Percentiles rank a stretch among this genome's conserved stretches.
Evolutionary conservation across 257 asterid species (phyloP).

Genomic region (Solanum stenotomum): DNA sequence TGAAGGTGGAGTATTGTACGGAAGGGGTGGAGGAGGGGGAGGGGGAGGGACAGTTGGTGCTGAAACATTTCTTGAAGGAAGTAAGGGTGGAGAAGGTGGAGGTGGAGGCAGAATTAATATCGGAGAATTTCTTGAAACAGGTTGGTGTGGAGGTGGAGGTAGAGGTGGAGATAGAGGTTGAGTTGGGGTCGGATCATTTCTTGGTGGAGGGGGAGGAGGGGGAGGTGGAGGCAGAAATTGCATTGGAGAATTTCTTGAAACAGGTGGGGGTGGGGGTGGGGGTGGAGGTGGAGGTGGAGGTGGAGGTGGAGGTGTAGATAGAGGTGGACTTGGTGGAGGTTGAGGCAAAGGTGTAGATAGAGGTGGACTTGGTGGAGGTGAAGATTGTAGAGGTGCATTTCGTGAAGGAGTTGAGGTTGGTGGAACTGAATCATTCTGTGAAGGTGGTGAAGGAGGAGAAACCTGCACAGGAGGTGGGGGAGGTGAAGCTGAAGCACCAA

Average conservation of each 20-base stretch:
- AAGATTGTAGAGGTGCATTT: slow-evolving; percentile 26
- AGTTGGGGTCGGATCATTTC: slow-evolving; percentile 29
- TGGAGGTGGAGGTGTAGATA: neutral
- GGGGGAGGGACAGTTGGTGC: neutral
- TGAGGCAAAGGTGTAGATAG: neutral
- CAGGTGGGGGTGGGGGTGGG: neutral
- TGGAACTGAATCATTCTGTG: neutral
- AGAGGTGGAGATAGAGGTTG: slow-evolving; percentile 31
- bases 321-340: slow-evolving; percentile 21
- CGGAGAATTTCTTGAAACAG: neutral
- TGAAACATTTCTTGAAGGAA: neutral
- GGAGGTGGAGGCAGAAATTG: neutral
- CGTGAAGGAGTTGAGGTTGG: slow-evolving; percentile 38
- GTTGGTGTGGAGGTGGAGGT: neutral
- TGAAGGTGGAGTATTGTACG: neutral
- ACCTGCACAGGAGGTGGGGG: slow-evolving; percentile 18
- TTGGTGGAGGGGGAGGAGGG: neutral
- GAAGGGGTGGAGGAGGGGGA: neutral
- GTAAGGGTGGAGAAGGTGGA: neutral
- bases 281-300: neutral
- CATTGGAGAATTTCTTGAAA: neutral
- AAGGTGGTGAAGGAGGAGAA: slow-evolving; percentile 15
- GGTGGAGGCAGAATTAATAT: neutral
- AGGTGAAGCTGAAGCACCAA: neutral
- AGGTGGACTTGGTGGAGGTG: slow-evolving; percentile 22